Evolutionary conservation across 306 rosid genomes (phyloP).

Genomic region (Fragaria ananassa): DNA sequence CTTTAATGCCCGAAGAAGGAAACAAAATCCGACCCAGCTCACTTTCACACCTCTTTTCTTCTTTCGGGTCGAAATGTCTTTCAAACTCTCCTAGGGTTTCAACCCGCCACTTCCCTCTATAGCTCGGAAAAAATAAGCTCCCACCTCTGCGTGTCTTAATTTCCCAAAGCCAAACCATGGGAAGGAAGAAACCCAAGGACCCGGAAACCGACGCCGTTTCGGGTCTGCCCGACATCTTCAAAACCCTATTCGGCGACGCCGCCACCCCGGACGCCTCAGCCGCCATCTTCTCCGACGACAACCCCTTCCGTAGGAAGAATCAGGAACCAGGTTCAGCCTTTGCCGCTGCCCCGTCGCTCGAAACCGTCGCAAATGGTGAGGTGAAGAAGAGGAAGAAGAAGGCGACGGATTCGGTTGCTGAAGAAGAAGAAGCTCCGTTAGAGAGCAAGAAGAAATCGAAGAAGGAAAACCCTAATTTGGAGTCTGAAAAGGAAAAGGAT

Average conservation of each 20-base stretch:
- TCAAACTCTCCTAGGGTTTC: conserved; percentile 15
- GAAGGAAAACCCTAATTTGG: conserved; percentile 12
- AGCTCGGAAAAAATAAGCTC: background rate
- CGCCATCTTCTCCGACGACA: conserved; percentile 68
- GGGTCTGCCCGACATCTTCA: conserved; percentile 47
- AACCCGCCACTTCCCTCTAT: background rate
- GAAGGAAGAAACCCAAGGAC: conserved; percentile 43
- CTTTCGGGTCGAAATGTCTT: background rate
- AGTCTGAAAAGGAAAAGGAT: conserved; percentile 6
- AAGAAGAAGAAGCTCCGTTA: background rate
- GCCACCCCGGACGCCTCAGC: conserved; percentile 23
- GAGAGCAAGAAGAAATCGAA: conserved; percentile 35
- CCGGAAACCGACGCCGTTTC: conserved; percentile 35
- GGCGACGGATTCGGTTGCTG: conserved; percentile 13
- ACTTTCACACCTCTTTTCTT: background rate
- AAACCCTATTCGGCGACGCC: conserved; percentile 46
- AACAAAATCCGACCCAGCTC: background rate
- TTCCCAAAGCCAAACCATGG: conserved; percentile 36
- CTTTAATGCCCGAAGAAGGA: too few relatives aligned
- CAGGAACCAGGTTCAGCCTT: conserved; percentile 9
- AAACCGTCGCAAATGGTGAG: conserved; percentile 20
- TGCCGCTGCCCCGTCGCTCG: conserved; percentile 4
- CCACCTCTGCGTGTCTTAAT: background rate
- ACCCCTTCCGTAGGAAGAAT: conserved; percentile 60
- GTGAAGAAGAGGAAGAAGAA: conserved; percentile 41